Evolutionary conservation across 73 alveolate species (phyloP).

Genomic region (Diophrys sp.): DNA sequence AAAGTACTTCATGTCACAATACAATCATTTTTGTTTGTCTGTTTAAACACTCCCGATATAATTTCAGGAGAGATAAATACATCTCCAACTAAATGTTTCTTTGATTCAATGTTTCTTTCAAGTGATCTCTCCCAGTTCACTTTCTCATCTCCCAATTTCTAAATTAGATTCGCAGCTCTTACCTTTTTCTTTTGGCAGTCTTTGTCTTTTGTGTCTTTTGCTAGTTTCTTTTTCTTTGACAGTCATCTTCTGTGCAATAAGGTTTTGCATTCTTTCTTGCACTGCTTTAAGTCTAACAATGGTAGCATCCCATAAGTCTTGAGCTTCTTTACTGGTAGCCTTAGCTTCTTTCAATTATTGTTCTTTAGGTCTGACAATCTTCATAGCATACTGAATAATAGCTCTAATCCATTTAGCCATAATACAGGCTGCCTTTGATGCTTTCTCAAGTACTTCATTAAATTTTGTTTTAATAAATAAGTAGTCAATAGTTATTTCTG

Average conservation of each 20-base stretch:
- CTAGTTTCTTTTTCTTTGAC: constrained; percentile 94
- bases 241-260: constrained; percentile 83
- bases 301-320: constrained; percentile 83
- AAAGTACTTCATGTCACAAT: constrained; percentile 94
- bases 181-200: constrained; percentile 89
- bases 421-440: constrained; percentile 86
- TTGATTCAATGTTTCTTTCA: constrained; percentile 65
- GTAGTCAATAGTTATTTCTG: constrained; percentile 73
- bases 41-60: constrained; percentile 98
- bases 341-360: constrained; percentile 96
- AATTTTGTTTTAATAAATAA: constrained; percentile 69
- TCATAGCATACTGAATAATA: constrained; percentile 74
- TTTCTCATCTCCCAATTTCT: constrained; percentile 95
- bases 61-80: constrained; percentile 96
- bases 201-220: constrained; percentile 92
- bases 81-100: constrained; percentile 97
- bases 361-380: constrained; percentile 97
- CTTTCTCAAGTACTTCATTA: constrained; percentile 70
- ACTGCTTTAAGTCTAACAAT: constrained; percentile 86
- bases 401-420: constrained; percentile 93
- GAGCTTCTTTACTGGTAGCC: constrained; percentile 87
- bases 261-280: constrained; percentile 81
- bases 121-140: constrained; percentile 93
- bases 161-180: constrained; percentile 96
- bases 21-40: constrained; percentile 93